phyloP scores from a whole-genome alignment of 2,329 filamentous ascomycete species.

The Fusarium annulatum region DNA sequence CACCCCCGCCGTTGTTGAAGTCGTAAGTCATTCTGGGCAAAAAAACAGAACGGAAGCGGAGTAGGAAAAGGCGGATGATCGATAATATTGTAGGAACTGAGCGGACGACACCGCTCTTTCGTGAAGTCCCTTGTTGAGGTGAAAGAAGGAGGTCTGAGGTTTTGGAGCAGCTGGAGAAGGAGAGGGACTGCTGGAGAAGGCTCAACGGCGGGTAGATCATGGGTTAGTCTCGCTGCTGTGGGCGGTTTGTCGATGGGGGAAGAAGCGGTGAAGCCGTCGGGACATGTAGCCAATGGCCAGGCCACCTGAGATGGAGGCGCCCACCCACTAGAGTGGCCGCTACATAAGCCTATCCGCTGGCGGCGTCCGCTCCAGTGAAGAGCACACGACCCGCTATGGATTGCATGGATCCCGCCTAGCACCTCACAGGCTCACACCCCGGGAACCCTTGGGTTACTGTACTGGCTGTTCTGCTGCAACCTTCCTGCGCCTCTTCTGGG shows the following conservation, averaged over 20 bases:
- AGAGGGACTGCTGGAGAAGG: conserved; percentile 43
- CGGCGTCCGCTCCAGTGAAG: conserved; percentile 35
- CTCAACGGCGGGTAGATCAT: conserved; percentile 42
- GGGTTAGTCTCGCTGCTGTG: conserved; percentile 41
- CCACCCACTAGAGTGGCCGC: conserved; percentile 41
- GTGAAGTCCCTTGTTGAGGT: conserved; percentile 48
- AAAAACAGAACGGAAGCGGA: conserved; percentile 49
- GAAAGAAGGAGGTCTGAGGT: conserved; percentile 48
- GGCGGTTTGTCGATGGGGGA: conserved; percentile 48
- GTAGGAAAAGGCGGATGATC: conserved; percentile 44
- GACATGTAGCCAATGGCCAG: conserved; percentile 51
- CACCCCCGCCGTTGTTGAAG: conserved; percentile 67
- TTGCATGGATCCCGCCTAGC: conserved; percentile 5
- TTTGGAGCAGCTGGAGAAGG: conserved; percentile 44
- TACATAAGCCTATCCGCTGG: conserved; percentile 43
- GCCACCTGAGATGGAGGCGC: conserved; percentile 43
- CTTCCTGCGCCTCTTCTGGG: conserved; percentile 39
- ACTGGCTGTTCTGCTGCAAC: conserved; percentile 28
- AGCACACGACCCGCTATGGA: conserved; percentile 27
- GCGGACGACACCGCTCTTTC: conserved; percentile 60
- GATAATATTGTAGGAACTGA: conserved; percentile 52
- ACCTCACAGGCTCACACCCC: conserved; percentile 23
- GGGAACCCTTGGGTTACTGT: conserved; percentile 10
- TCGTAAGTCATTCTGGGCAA: conserved; percentile 66
- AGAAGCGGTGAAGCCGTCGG: conserved; percentile 55